Base-by-base conservation (phyloP, 2,329 filamentous ascomycete genomes). In the Escovopsis sp. region DNA sequence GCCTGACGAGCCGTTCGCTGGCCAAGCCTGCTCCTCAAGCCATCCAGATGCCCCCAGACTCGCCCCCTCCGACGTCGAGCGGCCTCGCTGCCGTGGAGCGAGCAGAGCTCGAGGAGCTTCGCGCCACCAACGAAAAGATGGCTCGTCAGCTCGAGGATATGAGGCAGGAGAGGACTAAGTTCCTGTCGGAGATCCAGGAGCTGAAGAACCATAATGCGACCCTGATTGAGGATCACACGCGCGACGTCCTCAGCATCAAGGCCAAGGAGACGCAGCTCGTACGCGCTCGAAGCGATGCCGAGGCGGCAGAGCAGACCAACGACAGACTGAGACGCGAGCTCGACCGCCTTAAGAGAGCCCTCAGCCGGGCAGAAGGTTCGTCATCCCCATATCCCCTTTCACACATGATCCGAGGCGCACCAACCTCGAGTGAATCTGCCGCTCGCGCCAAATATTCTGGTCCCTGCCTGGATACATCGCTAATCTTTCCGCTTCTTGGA, bases 191-290 rank as follows among this genome's bases (percentile, higher is more conserved):
- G 54, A 79, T 96, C 29, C 80, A 88, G 46, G 90, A 96, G 57
- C 70, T 98, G 21, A 92, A 94, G 60, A 92, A 94, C 49, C 85
- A 94, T 54, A 98, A 98, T 50, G 90, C 90, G 17, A 81, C 90
- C 43, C 67, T 98, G 25, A 98, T 98, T 41, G 90, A 98, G 58
- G 88, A 96, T 49, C 88, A 96, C 55, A 98, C 90, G 0, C 72
- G 88, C 33, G 88, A 98, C 49, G 85, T 94, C 0, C 67, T 98
- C 29, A 90, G 86, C 47, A 92, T 98, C 61, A 96, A 96, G 56
- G 90, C 90, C 12, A 98, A 98, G 58, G 90, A 98, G 57, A 96
- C 90, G 3, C 90, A 98, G 49, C 70, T 98, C 5, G 88, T 96
- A 9, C 79, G 90, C 31, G 87, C 90, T 10, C 72, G 87, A 36